phyloP scores from a whole-genome alignment of 805 yeast species.

The Wickerhamomyces chaumierensis region DNA sequence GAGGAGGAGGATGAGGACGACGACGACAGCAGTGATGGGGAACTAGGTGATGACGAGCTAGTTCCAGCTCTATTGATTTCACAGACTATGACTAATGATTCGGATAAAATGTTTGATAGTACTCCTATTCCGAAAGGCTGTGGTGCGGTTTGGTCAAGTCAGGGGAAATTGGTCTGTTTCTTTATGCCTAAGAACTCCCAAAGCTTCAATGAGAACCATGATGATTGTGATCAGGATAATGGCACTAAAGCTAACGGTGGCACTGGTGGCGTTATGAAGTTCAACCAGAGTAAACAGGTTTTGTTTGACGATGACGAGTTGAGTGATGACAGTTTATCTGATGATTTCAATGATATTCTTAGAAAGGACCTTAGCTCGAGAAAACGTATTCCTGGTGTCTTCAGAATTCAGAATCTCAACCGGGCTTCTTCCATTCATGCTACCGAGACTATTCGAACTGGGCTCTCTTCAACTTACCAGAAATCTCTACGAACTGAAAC shows the following conservation, averaged over 20 bases:
- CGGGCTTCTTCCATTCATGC: conserved; percentile 5
- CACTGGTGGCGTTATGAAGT: no score
- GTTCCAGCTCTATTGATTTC: conserved; percentile 7
- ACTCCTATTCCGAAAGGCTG: conserved; percentile 91
- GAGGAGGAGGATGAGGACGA: conserved; percentile 16
- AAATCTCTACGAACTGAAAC: no score
- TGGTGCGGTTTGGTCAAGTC: conserved; percentile 80
- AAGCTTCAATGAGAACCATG: conserved; percentile 19
- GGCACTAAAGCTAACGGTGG: no score
- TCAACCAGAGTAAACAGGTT: conserved; percentile 33
- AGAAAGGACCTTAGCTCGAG: conserved; percentile 41
- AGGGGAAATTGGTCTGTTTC: conserved; percentile 74
- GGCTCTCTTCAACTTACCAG: not conserved
- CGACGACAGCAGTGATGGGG: conserved; percentile 19
- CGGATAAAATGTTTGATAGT: conserved; percentile 38
- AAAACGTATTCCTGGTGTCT: conserved; percentile 38
- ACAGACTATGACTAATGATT: conserved; percentile 1
- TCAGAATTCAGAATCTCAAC: conserved; percentile 14
- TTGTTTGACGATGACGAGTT: conserved; percentile 16
- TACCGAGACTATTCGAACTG: conserved; percentile 10
- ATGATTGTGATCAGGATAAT: no score
- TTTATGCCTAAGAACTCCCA: conserved; percentile 39
- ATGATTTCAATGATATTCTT: conserved; percentile 59
- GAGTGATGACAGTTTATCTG: conserved; percentile 49
- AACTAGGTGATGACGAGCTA: conserved; percentile 21